Conservation (phyloP, 1,284 basidiomycete genomes). For the Apiotrichum laibachii region DNA sequence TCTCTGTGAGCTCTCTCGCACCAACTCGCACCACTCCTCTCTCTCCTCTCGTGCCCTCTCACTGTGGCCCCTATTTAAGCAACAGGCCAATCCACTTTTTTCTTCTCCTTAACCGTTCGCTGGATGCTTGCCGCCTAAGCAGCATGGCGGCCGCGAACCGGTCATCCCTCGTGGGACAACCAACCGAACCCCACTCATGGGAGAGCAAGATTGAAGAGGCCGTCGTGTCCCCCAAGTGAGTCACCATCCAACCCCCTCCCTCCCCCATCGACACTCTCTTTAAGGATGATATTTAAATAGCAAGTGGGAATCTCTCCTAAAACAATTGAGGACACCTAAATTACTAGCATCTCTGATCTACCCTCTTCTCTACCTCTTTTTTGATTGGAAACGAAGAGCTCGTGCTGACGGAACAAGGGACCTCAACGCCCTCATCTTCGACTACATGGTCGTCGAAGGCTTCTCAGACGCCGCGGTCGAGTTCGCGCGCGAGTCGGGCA, state of each 20-base stretch:
- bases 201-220: slow-evolving; percentile 53
- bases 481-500: slow-evolving; percentile 82
- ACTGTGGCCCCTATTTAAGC: too few relatives aligned
- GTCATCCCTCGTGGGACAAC: slow-evolving; percentile 11
- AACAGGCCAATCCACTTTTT: too few relatives aligned
- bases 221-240: slow-evolving; percentile 56
- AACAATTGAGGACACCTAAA: slow-evolving; percentile 52
- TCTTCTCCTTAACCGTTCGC: slow-evolving; percentile 6
- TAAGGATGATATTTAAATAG: slow-evolving; percentile 54
- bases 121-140: slow-evolving; percentile 5
- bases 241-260: slow-evolving; percentile 21
- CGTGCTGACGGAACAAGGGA: slow-evolving; percentile 60
- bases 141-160: slow-evolving; percentile 19
- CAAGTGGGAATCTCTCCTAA: slow-evolving; percentile 65
- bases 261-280: slow-evolving; percentile 15
- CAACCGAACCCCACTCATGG: slow-evolving; percentile 45
- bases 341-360: slow-evolving; percentile 54
- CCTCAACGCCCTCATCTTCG: slow-evolving; percentile 92
- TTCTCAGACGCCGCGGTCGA: slow-evolving; percentile 94
- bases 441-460: slow-evolving; percentile 96
- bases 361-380: not conserved
- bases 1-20: not conserved
- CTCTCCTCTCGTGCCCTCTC: too few relatives aligned
- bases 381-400: not conserved
- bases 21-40: too few relatives aligned